Evolutionary conservation across 2,329 filamentous ascomycete genomes (phyloP).

Genomic region (Chaetomiaceae sp.): DNA sequence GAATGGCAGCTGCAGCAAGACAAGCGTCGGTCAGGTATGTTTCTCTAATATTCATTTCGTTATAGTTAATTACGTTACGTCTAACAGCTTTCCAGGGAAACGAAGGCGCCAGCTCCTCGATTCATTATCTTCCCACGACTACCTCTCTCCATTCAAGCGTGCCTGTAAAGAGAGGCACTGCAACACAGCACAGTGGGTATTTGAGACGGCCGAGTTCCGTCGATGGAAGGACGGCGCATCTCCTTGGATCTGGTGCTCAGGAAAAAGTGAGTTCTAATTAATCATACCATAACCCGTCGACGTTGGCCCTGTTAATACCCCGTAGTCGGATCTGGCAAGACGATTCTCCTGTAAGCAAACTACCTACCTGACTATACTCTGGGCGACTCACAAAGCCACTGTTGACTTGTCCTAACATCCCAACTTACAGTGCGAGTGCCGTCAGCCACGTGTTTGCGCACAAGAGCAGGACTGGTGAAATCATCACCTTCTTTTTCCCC

Average conservation of each 20-base stretch:
- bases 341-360: neutral
- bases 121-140: neutral
- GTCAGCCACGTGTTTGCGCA: neutral
- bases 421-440: neutral
- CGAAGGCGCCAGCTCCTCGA: conserved; percentile 1
- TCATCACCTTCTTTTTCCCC: neutral
- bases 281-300: neutral
- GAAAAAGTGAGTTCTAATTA: neutral
- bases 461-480: neutral
- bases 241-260: neutral
- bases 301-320: neutral
- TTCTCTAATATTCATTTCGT: neutral
- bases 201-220: neutral
- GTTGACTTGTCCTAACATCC: neutral
- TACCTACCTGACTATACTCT: neutral
- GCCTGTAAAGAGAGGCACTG: neutral
- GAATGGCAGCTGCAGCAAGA: neutral
- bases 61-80: neutral
- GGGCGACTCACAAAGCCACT: neutral
- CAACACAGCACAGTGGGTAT: neutral
- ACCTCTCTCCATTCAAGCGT: neutral
- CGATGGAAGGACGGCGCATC: neutral
- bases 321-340: conserved; percentile 4
- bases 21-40: neutral
- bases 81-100: neutral